Conservation (phyloP, 306 rosid species). For the Citrullus colocynthis region DNA sequence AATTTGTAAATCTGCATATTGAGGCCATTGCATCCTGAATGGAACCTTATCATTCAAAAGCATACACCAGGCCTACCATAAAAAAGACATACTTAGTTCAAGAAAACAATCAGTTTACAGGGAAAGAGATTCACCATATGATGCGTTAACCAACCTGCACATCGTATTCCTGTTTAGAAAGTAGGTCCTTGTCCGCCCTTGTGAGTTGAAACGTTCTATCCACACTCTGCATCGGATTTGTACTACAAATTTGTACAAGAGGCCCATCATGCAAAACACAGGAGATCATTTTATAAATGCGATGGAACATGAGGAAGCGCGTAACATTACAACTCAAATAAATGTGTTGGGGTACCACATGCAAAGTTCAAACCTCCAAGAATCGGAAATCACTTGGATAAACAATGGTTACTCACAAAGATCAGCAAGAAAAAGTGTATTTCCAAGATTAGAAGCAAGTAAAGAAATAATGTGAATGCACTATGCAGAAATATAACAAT, state of each 20-base stretch:
- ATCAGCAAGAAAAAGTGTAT: background rate
- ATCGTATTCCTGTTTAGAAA: conserved; percentile 64
- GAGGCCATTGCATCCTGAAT: conserved; percentile 99
- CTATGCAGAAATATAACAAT: background rate
- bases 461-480: background rate
- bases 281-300: background rate
- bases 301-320: background rate
- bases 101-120: background rate
- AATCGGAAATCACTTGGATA: no score
- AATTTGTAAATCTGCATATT: conserved; percentile 73
- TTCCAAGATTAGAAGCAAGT: background rate
- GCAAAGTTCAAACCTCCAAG: background rate
- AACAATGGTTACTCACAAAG: no score
- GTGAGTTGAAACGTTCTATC: conserved; percentile 78
- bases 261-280: background rate
- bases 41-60: conserved; percentile 92
- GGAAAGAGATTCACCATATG: conserved; percentile 6
- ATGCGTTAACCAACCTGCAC: conserved; percentile 59
- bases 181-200: conserved; percentile 62
- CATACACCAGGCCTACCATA: conserved; percentile 91
- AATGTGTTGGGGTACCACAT: background rate
- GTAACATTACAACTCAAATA: background rate
- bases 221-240: conserved; percentile 75
- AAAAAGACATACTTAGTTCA: background rate
- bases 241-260: conserved; percentile 28